These are phyloP conservation scores for Sporothrix dimorphospora DNA, from an alignment of 2,329 filamentous ascomycete genomes.

Conservation along the genomic window DNA sequence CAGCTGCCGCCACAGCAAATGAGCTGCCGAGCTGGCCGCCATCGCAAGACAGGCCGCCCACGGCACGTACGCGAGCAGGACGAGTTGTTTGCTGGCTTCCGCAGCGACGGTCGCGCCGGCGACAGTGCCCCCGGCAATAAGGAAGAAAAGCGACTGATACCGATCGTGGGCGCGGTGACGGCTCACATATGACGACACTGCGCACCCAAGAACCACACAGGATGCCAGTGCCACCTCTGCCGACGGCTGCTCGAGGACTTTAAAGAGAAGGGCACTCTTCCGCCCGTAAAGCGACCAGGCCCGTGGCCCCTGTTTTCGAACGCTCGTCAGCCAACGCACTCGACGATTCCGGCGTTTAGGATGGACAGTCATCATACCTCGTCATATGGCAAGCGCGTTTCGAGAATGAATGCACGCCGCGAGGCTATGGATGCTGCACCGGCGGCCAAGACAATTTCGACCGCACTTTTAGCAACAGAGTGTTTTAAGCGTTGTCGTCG, in stretches of 20 bases:
- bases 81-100: slow-evolving; percentile 38
- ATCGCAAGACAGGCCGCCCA: slow-evolving; percentile 45
- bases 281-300: neutral
- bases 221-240: slow-evolving; percentile 41
- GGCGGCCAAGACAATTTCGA: neutral
- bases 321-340: neutral
- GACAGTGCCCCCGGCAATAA: slow-evolving; percentile 36
- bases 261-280: neutral
- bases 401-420: neutral
- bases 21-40: slow-evolving; percentile 36
- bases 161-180: slow-evolving; percentile 40
- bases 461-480: neutral
- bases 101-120: slow-evolving; percentile 37
- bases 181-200: slow-evolving; percentile 44
- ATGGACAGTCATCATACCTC: neutral
- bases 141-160: slow-evolving; percentile 41
- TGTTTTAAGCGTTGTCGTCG: neutral
- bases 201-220: slow-evolving; percentile 43
- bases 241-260: slow-evolving; percentile 38
- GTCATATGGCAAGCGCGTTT: neutral
- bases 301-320: neutral
- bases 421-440: neutral
- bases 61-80: slow-evolving; percentile 43
- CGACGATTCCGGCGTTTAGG: neutral
- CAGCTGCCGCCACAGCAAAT: neutral